These are phyloP conservation scores for Tympanopsis confertula DNA, from an alignment of 2,329 filamentous ascomycete genomes.

Conservation along the genomic window DNA sequence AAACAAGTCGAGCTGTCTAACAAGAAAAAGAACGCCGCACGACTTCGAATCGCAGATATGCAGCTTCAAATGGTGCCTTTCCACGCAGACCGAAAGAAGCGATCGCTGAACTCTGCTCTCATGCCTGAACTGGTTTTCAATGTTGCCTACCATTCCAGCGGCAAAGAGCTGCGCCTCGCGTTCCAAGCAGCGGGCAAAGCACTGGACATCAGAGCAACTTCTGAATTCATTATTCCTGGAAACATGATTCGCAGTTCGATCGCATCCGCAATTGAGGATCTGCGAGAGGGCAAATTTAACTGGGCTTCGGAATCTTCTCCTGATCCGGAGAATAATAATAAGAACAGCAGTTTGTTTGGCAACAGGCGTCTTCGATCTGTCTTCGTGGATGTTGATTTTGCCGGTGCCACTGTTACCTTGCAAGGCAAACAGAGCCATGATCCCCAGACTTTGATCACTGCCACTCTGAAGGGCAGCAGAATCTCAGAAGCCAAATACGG, in stretches of 20 bases:
- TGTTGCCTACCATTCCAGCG: slow-evolving; percentile 71
- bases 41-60: slow-evolving; percentile 74
- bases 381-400: slow-evolving; percentile 88
- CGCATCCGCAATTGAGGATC: slow-evolving; percentile 63
- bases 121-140: slow-evolving; percentile 89
- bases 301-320: slow-evolving; percentile 39
- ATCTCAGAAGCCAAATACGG: slow-evolving; percentile 69
- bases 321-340: slow-evolving; percentile 16
- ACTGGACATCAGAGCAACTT: slow-evolving; percentile 75
- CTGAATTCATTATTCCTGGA: slow-evolving; percentile 79
- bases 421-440: slow-evolving; percentile 48
- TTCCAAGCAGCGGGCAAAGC: slow-evolving; percentile 95
- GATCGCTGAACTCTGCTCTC: slow-evolving; percentile 80
- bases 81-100: slow-evolving; percentile 48
- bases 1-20: slow-evolving; percentile 74
- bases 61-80: slow-evolving; percentile 82
- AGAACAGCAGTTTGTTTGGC: slow-evolving; percentile 45
- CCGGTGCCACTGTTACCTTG: slow-evolving; percentile 78
- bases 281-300: slow-evolving; percentile 42
- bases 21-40: slow-evolving; percentile 70
- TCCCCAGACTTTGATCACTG: slow-evolving; percentile 16
- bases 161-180: slow-evolving; percentile 66
- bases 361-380: slow-evolving; percentile 72
- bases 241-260: slow-evolving; percentile 73
- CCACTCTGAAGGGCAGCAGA: slow-evolving; percentile 14